phyloP scores from a whole-genome alignment of 495 filamentous ascomycete species.

The Aspergillus asperescens region DNA sequence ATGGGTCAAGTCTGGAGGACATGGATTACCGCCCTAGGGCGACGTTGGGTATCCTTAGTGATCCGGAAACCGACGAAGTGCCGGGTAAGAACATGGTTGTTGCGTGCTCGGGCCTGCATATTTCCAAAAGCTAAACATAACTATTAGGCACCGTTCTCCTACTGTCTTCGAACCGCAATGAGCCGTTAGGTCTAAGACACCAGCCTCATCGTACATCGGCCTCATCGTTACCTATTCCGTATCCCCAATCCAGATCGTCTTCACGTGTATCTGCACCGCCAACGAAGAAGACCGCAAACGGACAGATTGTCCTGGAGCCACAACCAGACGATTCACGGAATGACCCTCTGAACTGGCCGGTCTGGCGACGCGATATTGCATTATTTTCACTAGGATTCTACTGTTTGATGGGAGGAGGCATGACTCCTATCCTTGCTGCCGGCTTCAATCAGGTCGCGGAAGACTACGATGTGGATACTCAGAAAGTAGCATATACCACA shows the following conservation, averaged over 20 bases:
- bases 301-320: constrained; percentile 81
- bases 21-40: constrained; percentile 49
- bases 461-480: constrained; percentile 63
- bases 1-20: constrained; percentile 4
- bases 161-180: constrained; percentile 68
- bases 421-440: constrained; percentile 85
- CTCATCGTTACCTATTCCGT: constrained; percentile 64
- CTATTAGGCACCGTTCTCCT: constrained; percentile 71
- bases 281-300: constrained; percentile 75
- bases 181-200: constrained; percentile 74
- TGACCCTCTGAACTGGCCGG: constrained; percentile 90
- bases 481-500: constrained; percentile 80
- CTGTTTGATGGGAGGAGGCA: constrained; percentile 88
- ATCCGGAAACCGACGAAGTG: constrained; percentile 79
- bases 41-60: constrained; percentile 80
- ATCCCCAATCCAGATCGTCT: constrained; percentile 40
- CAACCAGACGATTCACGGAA: constrained; percentile 89
- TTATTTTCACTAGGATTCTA: constrained; percentile 84
- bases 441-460: constrained; percentile 79
- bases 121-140: no score
- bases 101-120: no score
- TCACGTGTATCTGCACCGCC: constrained; percentile 34
- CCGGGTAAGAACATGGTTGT: constrained; percentile 58
- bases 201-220: constrained; percentile 67
- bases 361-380: constrained; percentile 75